Evolutionary conservation across 441 rosid genomes (phyloP).

Genomic region (Syzygium malaccense): DNA sequence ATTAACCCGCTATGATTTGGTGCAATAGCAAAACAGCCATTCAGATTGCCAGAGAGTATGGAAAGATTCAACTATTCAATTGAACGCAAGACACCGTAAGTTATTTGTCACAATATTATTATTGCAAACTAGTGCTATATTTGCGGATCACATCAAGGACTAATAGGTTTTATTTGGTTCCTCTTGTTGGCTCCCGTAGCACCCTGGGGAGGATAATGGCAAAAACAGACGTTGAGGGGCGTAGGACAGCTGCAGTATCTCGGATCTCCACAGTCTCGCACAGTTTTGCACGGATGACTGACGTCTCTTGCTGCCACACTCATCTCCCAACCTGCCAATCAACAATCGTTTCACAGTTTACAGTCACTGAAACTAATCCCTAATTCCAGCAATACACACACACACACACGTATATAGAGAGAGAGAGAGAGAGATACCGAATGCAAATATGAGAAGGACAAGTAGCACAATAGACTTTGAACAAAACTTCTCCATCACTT

Average conservation of each 20-base stretch:
- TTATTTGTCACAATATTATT: background rate
- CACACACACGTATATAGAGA: background rate
- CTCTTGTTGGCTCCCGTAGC: background rate
- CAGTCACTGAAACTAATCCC: background rate
- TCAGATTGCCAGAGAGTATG: background rate
- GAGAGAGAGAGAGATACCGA: background rate
- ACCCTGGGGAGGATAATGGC: background rate
- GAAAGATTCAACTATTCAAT: background rate
- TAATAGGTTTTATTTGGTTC: background rate
- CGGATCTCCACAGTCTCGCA: background rate
- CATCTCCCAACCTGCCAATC: background rate
- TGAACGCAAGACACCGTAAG: background rate
- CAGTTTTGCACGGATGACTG: background rate
- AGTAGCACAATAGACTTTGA: background rate
- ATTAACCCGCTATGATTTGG: background rate
- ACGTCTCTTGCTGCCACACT: background rate
- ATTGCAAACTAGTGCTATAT: background rate
- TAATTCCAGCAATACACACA: background rate
- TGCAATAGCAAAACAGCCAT: background rate
- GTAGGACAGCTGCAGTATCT: background rate
- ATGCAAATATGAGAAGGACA: background rate
- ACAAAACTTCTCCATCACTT: background rate
- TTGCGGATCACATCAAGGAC: background rate
- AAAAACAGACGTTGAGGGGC: background rate
- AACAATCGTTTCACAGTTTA: background rate